Conservation (phyloP, 225 moss, liverwort and hornwort genomes). For the Sphagnum tenellum region DNA sequence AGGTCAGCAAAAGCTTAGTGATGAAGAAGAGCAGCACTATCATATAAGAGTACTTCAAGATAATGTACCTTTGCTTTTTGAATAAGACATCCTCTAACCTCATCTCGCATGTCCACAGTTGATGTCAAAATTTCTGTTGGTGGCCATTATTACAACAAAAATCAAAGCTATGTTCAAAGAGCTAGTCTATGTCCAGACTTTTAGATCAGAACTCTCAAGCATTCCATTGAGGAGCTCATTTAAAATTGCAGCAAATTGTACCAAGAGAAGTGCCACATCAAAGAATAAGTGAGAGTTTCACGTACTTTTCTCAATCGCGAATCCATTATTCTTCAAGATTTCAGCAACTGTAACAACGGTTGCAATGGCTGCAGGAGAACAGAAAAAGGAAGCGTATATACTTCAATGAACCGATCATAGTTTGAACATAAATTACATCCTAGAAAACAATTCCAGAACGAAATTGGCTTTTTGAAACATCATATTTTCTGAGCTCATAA, state of each 20-base stretch:
- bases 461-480: neutral
- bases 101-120: conserved; percentile 98
- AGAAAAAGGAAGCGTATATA: neutral
- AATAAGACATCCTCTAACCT: conserved; percentile 89
- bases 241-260: neutral
- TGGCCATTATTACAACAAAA: too few relatives aligned
- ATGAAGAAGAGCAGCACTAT: too few relatives aligned
- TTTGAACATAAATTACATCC: too few relatives aligned
- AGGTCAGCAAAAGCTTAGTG: too few relatives aligned
- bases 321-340: conserved; percentile 96
- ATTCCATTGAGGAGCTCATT: too few relatives aligned
- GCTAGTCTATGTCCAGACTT: too few relatives aligned
- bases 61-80: conserved; percentile 83
- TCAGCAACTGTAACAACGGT: conserved; percentile 93
- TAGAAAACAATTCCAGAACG: too few relatives aligned
- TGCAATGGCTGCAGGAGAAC: conserved; percentile 66
- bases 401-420: too few relatives aligned
- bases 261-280: neutral
- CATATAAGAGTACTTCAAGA: too few relatives aligned
- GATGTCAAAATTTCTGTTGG: conserved; percentile 77
- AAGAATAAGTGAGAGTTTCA: neutral
- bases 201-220: too few relatives aligned
- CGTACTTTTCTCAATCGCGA: conserved; percentile 89
- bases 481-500: too few relatives aligned
- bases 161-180: neutral